These are phyloP conservation scores for Saprolegnia parasitica DNA, from an alignment of 352 stramenopile species.

Conservation along the genomic window DNA sequence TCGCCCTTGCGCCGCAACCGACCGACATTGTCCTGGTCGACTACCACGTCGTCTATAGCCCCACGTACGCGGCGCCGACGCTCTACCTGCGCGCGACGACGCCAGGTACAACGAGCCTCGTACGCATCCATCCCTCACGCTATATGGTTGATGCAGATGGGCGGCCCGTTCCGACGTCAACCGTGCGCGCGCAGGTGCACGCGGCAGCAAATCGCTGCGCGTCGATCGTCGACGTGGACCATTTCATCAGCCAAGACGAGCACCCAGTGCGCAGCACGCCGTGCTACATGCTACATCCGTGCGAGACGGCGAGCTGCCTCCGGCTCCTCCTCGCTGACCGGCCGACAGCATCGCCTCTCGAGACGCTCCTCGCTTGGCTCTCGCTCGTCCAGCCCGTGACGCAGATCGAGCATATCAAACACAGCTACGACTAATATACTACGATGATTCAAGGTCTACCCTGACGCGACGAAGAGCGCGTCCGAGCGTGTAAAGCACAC, in stretches of 20 bases:
- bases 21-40: conserved; percentile 43
- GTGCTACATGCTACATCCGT: conserved; percentile 73
- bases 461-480: not conserved
- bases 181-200: conserved; percentile 37
- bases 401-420: conserved; percentile 34
- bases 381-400: conserved; percentile 70
- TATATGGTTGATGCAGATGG: conserved; percentile 28
- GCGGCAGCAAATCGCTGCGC: not conserved
- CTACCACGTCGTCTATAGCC: conserved; percentile 80
- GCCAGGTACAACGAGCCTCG: not conserved
- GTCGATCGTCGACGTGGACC: not conserved
- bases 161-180: conserved; percentile 24
- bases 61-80: conserved; percentile 65
- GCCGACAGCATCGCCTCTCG: not conserved
- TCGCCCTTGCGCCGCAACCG: not conserved
- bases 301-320: conserved; percentile 67
- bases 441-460: not conserved
- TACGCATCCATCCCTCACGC: conserved; percentile 39
- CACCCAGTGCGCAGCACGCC: conserved; percentile 62
- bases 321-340: conserved; percentile 43
- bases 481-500: not conserved
- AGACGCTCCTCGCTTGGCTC: conserved; percentile 54
- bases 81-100: conserved; percentile 54
- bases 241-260: conserved; percentile 59
- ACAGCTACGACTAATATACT: not conserved